Percentiles rank a stretch among this genome's conserved stretches.
Evolutionary conservation across 192 early-diverging fungal species (phyloP).

Genomic region (Backusella morwellensis): DNA sequence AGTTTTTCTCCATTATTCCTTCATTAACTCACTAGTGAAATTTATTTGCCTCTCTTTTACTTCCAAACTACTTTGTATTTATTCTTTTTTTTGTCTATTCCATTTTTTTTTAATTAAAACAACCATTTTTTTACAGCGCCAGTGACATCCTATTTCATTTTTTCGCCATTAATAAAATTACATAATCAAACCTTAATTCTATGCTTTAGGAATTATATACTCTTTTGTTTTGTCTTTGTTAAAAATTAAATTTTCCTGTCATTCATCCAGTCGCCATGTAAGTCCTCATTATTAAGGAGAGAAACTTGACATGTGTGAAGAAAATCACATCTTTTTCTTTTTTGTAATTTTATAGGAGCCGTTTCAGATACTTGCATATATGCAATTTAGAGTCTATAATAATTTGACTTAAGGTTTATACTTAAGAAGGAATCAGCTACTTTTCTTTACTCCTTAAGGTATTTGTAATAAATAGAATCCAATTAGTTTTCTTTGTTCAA

Average conservation of each 20-base stretch:
- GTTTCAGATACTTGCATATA: background rate
- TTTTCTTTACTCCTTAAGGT: background rate
- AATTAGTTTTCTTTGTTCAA: background rate
- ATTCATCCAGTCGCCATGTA: background rate
- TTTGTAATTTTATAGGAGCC: background rate
- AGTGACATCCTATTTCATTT: no score
- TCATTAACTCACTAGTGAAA: background rate
- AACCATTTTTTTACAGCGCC: background rate
- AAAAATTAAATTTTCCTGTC: background rate
- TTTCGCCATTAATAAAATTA: background rate
- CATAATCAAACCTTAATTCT: background rate
- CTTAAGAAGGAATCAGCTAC: background rate
- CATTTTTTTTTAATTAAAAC: background rate
- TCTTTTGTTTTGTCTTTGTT: background rate
- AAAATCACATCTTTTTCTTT: background rate
- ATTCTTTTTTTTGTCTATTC: background rate
- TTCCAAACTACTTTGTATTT: background rate
- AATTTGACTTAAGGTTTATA: background rate
- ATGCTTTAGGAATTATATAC: background rate
- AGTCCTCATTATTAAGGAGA: background rate
- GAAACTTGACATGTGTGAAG: background rate
- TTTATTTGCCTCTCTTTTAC: background rate
- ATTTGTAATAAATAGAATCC: background rate
- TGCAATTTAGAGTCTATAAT: background rate
- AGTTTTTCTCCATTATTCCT: background rate